Percentiles rank a stretch among this genome's conserved stretches.
These are phyloP conservation scores for Pichia gijzeniarum DNA, from an alignment of 805 yeast species.

Conservation along the genomic window DNA sequence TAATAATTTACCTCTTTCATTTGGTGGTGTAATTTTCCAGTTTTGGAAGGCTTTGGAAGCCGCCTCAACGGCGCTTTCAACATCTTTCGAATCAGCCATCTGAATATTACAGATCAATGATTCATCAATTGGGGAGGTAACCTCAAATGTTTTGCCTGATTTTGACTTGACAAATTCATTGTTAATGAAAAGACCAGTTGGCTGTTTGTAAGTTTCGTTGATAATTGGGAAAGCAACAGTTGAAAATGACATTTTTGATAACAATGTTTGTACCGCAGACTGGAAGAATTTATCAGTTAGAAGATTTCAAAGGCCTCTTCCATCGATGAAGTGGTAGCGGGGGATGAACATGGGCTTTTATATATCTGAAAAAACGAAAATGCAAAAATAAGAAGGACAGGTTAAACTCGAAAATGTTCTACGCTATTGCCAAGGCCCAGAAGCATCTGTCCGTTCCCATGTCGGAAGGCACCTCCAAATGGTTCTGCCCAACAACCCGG, in stretches of 20 bases:
- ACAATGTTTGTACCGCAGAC: too few species aligned
- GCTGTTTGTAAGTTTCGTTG: slow-evolving; percentile 41
- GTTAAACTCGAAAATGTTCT: too few species aligned
- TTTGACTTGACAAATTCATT: slow-evolving; percentile 47
- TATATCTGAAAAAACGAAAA: too few species aligned
- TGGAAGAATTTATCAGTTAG: too few species aligned
- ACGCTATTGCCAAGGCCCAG: too few species aligned
- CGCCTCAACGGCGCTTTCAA: slow-evolving; percentile 61
- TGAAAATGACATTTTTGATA: background rate
- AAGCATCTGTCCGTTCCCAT: too few species aligned
- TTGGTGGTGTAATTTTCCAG: slow-evolving; percentile 60
- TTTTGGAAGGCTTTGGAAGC: slow-evolving; percentile 54
- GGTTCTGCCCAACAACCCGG: too few species aligned
- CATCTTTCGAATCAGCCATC: slow-evolving; percentile 55
- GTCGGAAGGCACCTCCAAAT: too few species aligned
- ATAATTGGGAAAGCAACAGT: slow-evolving; percentile 63
- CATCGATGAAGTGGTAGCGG: too few species aligned
- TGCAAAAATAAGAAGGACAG: too few species aligned
- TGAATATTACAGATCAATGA: slow-evolving; percentile 44
- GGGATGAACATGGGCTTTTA: too few species aligned
- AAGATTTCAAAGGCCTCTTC: too few species aligned
- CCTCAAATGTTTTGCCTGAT: slow-evolving; percentile 44
- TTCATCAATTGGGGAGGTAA: slow-evolving; percentile 47
- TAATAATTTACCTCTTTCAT: slow-evolving; percentile 45
- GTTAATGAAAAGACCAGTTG: slow-evolving; percentile 54